A percentile compares a stretch with the other conserved stretches of the same genome.
These are phyloP conservation scores for Backusella tuberculispora DNA, from an alignment of 192 early-diverging fungal species.

Conservation along the genomic window DNA sequence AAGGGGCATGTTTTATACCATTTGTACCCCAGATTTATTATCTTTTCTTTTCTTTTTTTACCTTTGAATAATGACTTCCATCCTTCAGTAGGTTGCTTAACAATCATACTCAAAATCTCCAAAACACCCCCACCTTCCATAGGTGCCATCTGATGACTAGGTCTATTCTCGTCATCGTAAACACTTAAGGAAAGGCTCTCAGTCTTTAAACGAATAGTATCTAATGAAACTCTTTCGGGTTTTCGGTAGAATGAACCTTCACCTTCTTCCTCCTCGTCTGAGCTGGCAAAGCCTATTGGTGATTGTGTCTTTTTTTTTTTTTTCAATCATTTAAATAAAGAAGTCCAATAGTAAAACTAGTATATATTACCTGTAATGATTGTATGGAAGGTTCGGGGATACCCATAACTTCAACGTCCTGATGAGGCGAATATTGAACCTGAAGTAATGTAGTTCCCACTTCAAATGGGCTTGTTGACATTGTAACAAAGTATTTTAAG, in stretches of 20 bases:
- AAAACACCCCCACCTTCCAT: slow-evolving; percentile 55
- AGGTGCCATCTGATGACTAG: slow-evolving; percentile 65
- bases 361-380: slow-evolving; percentile 40
- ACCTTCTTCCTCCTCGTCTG: slow-evolving; percentile 30
- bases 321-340: background rate
- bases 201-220: slow-evolving; percentile 24
- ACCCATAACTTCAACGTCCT: slow-evolving; percentile 47
- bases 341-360: too few species aligned
- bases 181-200: slow-evolving; percentile 49
- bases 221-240: slow-evolving; percentile 15
- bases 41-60: slow-evolving; percentile 13
- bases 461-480: slow-evolving; percentile 62
- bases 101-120: slow-evolving; percentile 53
- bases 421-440: slow-evolving; percentile 60
- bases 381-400: slow-evolving; percentile 30
- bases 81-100: slow-evolving; percentile 69
- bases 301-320: background rate
- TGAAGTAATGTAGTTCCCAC: slow-evolving; percentile 67
- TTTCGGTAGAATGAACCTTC: slow-evolving; percentile 24
- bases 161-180: slow-evolving; percentile 53
- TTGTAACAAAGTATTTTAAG: slow-evolving; percentile 55
- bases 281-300: slow-evolving; percentile 1
- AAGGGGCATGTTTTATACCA: background rate
- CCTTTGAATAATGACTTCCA: slow-evolving; percentile 55
- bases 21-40: background rate